phyloP scores from a whole-genome alignment of 495 filamentous ascomycete genomes.

The Cryomyces minteri region DNA sequence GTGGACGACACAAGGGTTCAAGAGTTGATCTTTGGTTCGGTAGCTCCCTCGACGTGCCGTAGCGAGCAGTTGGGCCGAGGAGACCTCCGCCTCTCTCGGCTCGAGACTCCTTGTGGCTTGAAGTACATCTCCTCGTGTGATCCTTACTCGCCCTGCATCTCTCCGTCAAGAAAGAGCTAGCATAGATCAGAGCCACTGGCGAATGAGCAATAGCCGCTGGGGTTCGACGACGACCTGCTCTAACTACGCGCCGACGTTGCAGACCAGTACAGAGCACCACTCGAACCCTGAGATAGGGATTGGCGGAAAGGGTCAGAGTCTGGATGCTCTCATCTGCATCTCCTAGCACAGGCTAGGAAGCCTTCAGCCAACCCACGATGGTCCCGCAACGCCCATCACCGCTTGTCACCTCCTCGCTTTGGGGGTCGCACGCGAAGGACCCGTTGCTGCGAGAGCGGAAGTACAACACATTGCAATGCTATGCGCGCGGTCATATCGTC shows the following conservation, averaged over 20 bases:
- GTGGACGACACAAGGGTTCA: too few relatives aligned
- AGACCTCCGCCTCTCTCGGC: too few relatives aligned
- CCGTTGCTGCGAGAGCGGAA: too few relatives aligned
- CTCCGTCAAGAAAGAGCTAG: neutral
- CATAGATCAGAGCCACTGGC: neutral
- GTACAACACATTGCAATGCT: neutral
- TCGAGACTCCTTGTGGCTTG: too few relatives aligned
- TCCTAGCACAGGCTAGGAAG: conserved; percentile 7
- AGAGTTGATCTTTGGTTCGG: too few relatives aligned
- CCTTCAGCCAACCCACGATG: conserved; percentile 2
- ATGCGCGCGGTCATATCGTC: neutral
- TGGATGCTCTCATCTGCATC: neutral
- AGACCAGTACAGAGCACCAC: neutral
- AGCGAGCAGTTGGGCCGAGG: too few relatives aligned
- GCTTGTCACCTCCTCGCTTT: neutral
- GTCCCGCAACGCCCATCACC: conserved; percentile 2
- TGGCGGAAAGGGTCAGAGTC: neutral
- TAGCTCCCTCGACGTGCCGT: too few relatives aligned
- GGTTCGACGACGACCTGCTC: neutral
- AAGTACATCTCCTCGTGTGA: too few relatives aligned
- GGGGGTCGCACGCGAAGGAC: too few relatives aligned
- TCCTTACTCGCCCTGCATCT: too few relatives aligned
- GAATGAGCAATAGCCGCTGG: neutral
- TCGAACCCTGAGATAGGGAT: neutral
- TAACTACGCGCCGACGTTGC: neutral